A percentile compares a stretch with the other conserved stretches of the same genome.
phyloP scores from a whole-genome alignment of 2,329 filamentous ascomycete species.

The Alternaria triticina region DNA sequence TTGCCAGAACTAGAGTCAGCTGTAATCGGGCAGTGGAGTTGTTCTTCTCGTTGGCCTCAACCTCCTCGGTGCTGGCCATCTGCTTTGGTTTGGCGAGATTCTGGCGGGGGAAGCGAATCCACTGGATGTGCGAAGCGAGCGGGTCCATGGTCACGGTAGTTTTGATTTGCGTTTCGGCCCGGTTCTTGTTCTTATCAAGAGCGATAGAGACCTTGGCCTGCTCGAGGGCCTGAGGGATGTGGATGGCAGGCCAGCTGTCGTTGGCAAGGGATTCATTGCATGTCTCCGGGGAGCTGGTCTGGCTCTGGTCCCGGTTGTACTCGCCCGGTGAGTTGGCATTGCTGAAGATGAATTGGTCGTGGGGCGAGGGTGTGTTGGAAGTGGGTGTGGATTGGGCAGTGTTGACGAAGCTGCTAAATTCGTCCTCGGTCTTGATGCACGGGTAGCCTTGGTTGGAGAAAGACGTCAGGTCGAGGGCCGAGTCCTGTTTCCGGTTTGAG shows the following conservation, averaged over 20 bases:
- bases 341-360: slow-evolving; percentile 40
- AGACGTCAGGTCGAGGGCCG: slow-evolving; percentile 29
- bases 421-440: slow-evolving; percentile 23
- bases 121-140: slow-evolving; percentile 76
- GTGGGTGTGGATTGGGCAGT: slow-evolving; percentile 29
- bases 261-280: slow-evolving; percentile 26
- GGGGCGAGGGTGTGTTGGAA: slow-evolving; percentile 38
- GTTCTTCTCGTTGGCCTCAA: slow-evolving; percentile 77
- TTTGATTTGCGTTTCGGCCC: slow-evolving; percentile 95
- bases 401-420: slow-evolving; percentile 25
- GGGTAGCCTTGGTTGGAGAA: slow-evolving; percentile 16
- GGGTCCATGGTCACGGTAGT: slow-evolving; percentile 81
- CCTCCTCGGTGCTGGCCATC: slow-evolving; percentile 74
- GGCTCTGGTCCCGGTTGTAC: slow-evolving; percentile 37
- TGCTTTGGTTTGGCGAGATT: slow-evolving; percentile 96
- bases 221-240: slow-evolving; percentile 34
- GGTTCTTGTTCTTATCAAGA: slow-evolving; percentile 68
- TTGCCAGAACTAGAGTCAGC: slow-evolving; percentile 77
- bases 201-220: slow-evolving; percentile 28
- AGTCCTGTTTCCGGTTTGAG: slow-evolving; percentile 28
- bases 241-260: slow-evolving; percentile 34
- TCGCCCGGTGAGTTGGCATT: slow-evolving; percentile 41
- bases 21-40: slow-evolving; percentile 41
- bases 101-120: slow-evolving; percentile 84
- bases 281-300: slow-evolving; percentile 39